A percentile compares a stretch with the other conserved stretches of the same genome.
Conservation (phyloP, 805 yeast species). For the Wickerhamiella siamensis region DNA sequence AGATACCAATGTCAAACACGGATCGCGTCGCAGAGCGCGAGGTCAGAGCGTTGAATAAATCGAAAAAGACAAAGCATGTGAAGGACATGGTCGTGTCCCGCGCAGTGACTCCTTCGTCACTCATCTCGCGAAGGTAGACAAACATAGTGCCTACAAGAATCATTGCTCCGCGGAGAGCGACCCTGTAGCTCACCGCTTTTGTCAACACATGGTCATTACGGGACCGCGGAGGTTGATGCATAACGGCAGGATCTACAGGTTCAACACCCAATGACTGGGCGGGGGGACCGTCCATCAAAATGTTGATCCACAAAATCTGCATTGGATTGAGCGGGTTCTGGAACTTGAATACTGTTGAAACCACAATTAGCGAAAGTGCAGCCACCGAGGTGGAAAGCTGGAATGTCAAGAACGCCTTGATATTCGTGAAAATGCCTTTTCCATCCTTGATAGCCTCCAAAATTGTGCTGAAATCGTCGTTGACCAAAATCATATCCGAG, state of each 20-base stretch:
- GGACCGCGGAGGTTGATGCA: slow-evolving; percentile 91
- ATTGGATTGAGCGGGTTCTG: slow-evolving; percentile 94
- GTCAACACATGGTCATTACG: slow-evolving; percentile 79
- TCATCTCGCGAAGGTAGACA: slow-evolving; percentile 77
- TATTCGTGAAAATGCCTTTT: slow-evolving; percentile 89
- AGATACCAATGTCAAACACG: slow-evolving; percentile 64
- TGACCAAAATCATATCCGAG: slow-evolving; percentile 92
- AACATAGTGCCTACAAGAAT: slow-evolving; percentile 77
- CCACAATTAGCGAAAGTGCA: slow-evolving; percentile 76
- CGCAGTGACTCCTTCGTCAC: slow-evolving; percentile 59
- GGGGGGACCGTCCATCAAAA: slow-evolving; percentile 98
- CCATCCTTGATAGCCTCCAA: slow-evolving; percentile 93
- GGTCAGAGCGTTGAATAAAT: slow-evolving; percentile 90
- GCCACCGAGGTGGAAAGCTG: slow-evolving; percentile 94
- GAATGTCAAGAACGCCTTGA: slow-evolving; percentile 87
- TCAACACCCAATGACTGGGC: slow-evolving; percentile 96
- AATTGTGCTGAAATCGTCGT: slow-evolving; percentile 92
- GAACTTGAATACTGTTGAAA: slow-evolving; percentile 71
- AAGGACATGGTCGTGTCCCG: slow-evolving; percentile 99
- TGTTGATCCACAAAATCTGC: slow-evolving; percentile 97
- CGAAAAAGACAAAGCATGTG: slow-evolving; percentile 89
- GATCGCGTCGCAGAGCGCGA: slow-evolving; percentile 84
- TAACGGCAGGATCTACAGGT: slow-evolving; percentile 90
- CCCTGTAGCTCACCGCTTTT: slow-evolving; percentile 47
- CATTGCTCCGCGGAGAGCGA: slow-evolving; percentile 60